phyloP scores from a whole-genome alignment of 495 filamentous ascomycete species.

The Neurospora terricola region DNA sequence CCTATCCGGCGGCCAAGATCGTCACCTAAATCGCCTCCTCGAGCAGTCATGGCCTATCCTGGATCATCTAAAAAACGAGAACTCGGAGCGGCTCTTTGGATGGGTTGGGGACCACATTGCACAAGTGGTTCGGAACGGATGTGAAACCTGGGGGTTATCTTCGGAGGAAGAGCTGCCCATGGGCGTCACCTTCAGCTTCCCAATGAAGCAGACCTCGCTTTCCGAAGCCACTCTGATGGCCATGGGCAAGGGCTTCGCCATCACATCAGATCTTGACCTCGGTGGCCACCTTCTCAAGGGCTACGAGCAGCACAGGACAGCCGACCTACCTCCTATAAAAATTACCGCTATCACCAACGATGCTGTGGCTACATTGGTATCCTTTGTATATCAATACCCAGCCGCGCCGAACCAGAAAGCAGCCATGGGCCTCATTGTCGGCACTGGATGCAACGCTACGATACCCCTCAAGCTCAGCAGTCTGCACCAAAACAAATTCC shows the following conservation, averaged over 20 bases:
- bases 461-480: constrained; percentile 57
- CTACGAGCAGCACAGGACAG: constrained; percentile 44
- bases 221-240: constrained; percentile 70
- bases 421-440: constrained; percentile 72
- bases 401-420: constrained; percentile 34
- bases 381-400: constrained; percentile 55
- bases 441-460: constrained; percentile 77
- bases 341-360: constrained; percentile 78
- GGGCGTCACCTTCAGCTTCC: constrained; percentile 82
- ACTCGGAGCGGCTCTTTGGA: constrained; percentile 62
- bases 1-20: constrained; percentile 29
- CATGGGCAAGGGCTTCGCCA: constrained; percentile 83
- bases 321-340: constrained; percentile 52
- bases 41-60: constrained; percentile 72
- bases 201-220: constrained; percentile 68
- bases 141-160: constrained; percentile 19
- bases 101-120: constrained; percentile 76
- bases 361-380: constrained; percentile 68
- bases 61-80: constrained; percentile 67
- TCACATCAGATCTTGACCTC: constrained; percentile 62
- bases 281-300: constrained; percentile 56
- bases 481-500: constrained; percentile 54
- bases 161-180: constrained; percentile 46
- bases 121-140: constrained; percentile 50
- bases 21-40: constrained; percentile 34